A percentile compares a stretch with the other conserved stretches of the same genome.
phyloP scores from a whole-genome alignment of 2,329 filamentous ascomycete species.

The Calonectria crousiana region DNA sequence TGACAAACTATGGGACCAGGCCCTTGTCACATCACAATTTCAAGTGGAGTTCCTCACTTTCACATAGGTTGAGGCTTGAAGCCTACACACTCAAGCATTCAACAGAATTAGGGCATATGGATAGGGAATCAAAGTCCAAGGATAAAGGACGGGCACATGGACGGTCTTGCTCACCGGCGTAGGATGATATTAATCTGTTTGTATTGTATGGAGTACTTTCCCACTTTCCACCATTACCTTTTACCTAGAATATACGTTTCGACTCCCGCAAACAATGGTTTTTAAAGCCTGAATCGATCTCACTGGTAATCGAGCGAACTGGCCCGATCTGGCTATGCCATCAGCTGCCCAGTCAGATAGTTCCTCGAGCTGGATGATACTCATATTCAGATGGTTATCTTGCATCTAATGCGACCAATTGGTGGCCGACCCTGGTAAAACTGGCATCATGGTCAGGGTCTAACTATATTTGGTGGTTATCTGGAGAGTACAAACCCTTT shows the following conservation, averaged over 20 bases:
- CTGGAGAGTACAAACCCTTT: not conserved
- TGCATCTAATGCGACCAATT: not conserved
- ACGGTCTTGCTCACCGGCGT: slow-evolving; percentile 15
- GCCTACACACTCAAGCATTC: not conserved
- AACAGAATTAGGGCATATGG: slow-evolving; percentile 4
- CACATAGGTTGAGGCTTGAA: not conserved
- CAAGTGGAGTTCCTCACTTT: not conserved
- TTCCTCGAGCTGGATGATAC: not conserved
- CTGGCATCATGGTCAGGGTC: not conserved
- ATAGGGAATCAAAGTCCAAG: not conserved
- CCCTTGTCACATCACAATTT: not conserved
- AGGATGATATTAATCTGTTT: slow-evolving; percentile 19
- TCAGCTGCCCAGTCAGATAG: not conserved
- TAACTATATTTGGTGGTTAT: not conserved
- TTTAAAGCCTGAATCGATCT: not conserved
- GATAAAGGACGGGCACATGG: slow-evolving; percentile 9
- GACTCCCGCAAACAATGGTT: not conserved
- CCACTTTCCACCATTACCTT: not conserved
- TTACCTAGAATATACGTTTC: slow-evolving; percentile 25
- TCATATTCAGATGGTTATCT: not conserved
- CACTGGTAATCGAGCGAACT: too few species aligned
- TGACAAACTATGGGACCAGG: not conserved
- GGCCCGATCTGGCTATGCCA: not conserved
- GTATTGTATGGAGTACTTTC: slow-evolving; percentile 23
- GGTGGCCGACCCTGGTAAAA: not conserved